A percentile compares a stretch with the other conserved stretches of the same genome.
Evolutionary conservation across 1,284 basidiomycete species (phyloP).

Genomic region (Ustilago vetiveriae): DNA sequence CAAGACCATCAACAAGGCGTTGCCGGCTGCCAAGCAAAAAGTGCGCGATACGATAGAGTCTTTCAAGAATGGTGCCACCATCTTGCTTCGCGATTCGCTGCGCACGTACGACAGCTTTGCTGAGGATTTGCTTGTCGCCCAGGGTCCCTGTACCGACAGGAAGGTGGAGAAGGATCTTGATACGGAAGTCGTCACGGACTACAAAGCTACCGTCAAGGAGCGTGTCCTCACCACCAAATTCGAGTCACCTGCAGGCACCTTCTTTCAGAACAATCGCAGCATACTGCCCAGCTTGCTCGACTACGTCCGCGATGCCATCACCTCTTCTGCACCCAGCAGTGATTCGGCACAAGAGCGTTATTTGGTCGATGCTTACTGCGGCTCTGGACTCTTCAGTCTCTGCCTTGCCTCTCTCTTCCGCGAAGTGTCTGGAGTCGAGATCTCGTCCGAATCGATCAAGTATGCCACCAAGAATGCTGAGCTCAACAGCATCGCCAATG

Average conservation of each 20-base stretch:
- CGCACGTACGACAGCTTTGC: conserved; percentile 52
- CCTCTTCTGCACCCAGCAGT: not conserved
- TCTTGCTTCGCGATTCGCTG: conserved; percentile 89
- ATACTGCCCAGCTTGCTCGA: conserved; percentile 83
- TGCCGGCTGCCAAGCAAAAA: conserved; percentile 74
- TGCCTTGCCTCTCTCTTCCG: conserved; percentile 81
- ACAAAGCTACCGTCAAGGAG: conserved; percentile 83
- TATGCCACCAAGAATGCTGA: conserved; percentile 82
- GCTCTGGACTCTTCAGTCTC: conserved; percentile 90
- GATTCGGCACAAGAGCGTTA: conserved; percentile 23
- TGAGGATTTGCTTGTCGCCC: conserved; percentile 23
- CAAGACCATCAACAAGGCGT: conserved; percentile 78
- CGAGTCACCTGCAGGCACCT: conserved; percentile 81
- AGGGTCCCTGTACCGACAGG: conserved; percentile 3
- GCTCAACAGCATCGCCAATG: conserved; percentile 73
- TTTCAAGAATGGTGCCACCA: conserved; percentile 88
- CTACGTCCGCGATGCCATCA: conserved; percentile 74
- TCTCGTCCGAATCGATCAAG: conserved; percentile 76
- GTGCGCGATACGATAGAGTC: conserved; percentile 80
- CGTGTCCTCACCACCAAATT: conserved; percentile 83
- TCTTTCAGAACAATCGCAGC: conserved; percentile 98
- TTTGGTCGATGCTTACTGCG: conserved; percentile 67
- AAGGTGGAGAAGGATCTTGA: conserved; percentile 30
- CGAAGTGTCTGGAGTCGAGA: conserved; percentile 88
- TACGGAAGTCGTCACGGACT: conserved; percentile 75